These are phyloP conservation scores for Blastocystis sp. DNA, from an alignment of 352 stramenopile species.

Conservation along the genomic window DNA sequence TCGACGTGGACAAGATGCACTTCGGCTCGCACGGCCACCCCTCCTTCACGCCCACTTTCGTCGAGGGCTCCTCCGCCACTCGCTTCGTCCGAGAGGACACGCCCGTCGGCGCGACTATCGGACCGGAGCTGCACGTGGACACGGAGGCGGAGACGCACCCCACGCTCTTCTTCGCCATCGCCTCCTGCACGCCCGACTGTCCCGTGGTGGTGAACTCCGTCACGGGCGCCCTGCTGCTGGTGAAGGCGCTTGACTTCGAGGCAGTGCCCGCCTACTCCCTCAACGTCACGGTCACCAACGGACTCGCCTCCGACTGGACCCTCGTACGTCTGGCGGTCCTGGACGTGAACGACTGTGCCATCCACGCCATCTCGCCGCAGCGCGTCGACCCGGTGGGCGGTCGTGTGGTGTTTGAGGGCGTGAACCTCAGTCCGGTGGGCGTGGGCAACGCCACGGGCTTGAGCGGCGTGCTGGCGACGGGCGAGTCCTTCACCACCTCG, in stretches of 20 bases:
- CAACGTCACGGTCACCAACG: constrained; percentile 38
- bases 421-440: constrained; percentile 17
- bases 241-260: constrained; percentile 19
- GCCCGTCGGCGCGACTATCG: background rate
- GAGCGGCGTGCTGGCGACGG: background rate
- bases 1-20: background rate
- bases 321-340: background rate
- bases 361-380: background rate
- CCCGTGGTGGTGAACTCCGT: constrained; percentile 28
- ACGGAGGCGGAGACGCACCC: background rate
- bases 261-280: background rate
- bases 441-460: background rate
- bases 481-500: background rate
- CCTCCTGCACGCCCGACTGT: background rate
- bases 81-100: background rate
- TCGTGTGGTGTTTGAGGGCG: background rate
- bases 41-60: constrained; percentile 6
- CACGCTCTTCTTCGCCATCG: constrained; percentile 5
- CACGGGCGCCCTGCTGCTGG: background rate
- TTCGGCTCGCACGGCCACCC: background rate
- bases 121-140: background rate
- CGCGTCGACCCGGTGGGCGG: too few relatives aligned
- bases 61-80: background rate
- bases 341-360: constrained; percentile 26
- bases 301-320: background rate